These are phyloP conservation scores for Pseudogymnoascus sp. DNA, from an alignment of 2,329 filamentous ascomycete species.

Conservation along the genomic window DNA sequence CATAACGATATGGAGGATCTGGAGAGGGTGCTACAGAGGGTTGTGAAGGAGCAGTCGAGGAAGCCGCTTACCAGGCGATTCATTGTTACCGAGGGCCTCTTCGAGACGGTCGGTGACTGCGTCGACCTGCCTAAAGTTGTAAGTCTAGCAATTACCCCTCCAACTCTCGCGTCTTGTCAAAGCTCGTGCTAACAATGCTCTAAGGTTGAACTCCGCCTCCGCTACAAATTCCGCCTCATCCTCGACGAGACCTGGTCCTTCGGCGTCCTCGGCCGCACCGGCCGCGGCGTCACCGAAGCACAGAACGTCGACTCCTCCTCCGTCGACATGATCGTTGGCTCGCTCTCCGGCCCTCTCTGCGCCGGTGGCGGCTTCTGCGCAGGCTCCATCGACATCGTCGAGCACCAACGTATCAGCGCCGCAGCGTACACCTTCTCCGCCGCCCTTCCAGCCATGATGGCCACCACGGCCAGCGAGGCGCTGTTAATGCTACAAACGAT, in stretches of 20 bases:
- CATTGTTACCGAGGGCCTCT: slow-evolving; percentile 91
- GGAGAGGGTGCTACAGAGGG: slow-evolving; percentile 73
- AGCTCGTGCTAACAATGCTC: slow-evolving; percentile 9
- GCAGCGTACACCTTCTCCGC: slow-evolving; percentile 94
- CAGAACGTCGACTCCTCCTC: slow-evolving; percentile 91
- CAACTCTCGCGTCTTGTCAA: neutral
- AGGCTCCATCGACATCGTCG: slow-evolving; percentile 81
- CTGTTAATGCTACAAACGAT: slow-evolving; percentile 78
- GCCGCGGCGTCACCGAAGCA: slow-evolving; percentile 86
- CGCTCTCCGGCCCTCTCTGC: slow-evolving; percentile 80
- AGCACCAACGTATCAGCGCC: slow-evolving; percentile 90
- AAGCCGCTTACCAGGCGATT: slow-evolving; percentile 85
- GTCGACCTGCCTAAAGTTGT: slow-evolving; percentile 80
- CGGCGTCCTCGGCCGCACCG: slow-evolving; percentile 84
- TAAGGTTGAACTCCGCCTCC: slow-evolving; percentile 82
- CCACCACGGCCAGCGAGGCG: slow-evolving; percentile 92
- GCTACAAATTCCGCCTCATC: slow-evolving; percentile 96
- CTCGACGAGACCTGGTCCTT: slow-evolving; percentile 98
- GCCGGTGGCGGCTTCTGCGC: slow-evolving; percentile 95
- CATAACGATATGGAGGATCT: slow-evolving; percentile 95
- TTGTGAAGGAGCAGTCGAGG: slow-evolving; percentile 77
- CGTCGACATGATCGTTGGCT: slow-evolving; percentile 96
- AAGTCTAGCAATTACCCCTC: slow-evolving; percentile 27
- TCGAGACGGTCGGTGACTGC: slow-evolving; percentile 82
- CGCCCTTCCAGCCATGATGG: slow-evolving; percentile 84